Base-by-base conservation (phyloP, 305 asterid genomes). In the Fraxinus latifolia region DNA sequence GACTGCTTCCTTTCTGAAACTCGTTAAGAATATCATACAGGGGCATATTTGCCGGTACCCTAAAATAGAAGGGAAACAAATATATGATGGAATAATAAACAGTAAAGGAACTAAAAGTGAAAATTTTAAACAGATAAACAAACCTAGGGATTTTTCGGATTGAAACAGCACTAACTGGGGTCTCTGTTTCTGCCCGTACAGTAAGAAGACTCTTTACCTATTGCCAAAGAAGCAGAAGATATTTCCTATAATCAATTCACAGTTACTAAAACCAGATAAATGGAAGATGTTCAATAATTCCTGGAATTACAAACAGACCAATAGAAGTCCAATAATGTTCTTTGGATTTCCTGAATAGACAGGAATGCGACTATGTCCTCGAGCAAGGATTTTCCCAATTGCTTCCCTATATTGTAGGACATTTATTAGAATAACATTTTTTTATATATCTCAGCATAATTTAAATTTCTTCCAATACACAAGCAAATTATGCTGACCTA, bases 281-380 rank as follows among this genome's bases (percentile, higher is more conserved):
- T 32, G 67, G 75, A 81, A 81, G 3, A 67, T 36, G 50, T 53
- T 23, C 47, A 62, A 81, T 77, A 42, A 31, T 77, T 27, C 33
- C 78, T 34, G 76, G 82, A 78, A 44, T 21, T 77, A 33, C 77
- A 29, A n/a, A 79, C 95, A 80, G 80, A 96, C 99, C 99, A 96
- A 92, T 73, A 96, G 91, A 88, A 96, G 98, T 83, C 99, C 99
- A 62, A 94, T 90, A 7, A 96, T 91, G 89, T 96, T 96, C 87
- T 89, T 94, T 21, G 95, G 94, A 86, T 89, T 89, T 78, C 92
- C 98, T 11, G 95, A 85, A 85, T 87, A 96, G 44, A 96, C 98
- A 83, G 98, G 99, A 39, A 96, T 89, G 34, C 99, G 97, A 89
- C 99, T 96, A 85, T 96, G 98, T 83, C 99, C 99, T 9, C 97